Conservation (phyloP, 2,329 filamentous ascomycete genomes). For the Fusarium tjaetaba region DNA sequence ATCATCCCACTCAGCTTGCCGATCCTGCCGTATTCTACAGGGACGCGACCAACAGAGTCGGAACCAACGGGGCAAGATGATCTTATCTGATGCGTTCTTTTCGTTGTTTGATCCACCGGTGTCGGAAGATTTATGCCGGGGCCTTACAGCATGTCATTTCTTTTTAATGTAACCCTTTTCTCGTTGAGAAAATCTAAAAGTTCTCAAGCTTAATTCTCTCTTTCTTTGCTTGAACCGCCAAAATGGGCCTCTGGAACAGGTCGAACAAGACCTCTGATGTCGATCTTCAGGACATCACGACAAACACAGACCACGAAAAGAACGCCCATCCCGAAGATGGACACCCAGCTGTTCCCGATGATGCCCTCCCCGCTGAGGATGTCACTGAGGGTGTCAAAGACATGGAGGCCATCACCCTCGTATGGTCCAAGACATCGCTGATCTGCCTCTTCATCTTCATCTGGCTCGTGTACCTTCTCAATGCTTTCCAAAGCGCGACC, state of each 20-base stretch:
- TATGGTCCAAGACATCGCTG: constrained; percentile 5
- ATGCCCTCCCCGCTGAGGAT: constrained; percentile 13
- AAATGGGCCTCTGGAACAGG: constrained; percentile 7
- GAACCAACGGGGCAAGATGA: constrained; percentile 20
- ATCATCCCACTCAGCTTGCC: constrained; percentile 24
- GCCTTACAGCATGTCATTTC: neutral
- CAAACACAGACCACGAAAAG: constrained; percentile 11
- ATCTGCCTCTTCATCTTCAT: constrained; percentile 15
- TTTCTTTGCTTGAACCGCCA: neutral
- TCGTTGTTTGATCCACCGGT: neutral
- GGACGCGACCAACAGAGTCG: neutral
- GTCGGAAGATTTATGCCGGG: neutral
- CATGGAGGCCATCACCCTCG: constrained; percentile 20
- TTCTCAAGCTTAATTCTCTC: neutral
- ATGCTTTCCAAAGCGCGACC: constrained; percentile 50
- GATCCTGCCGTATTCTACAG: constrained; percentile 19
- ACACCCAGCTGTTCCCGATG: neutral
- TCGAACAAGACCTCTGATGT: neutral
- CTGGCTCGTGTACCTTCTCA: constrained; percentile 10
- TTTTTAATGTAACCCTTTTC: neutral
- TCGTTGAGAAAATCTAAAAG: neutral
- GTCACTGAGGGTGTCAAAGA: constrained; percentile 35
- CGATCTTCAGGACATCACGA: constrained; percentile 6
- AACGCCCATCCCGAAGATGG: constrained; percentile 15
- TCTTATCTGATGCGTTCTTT: constrained; percentile 41